Evolutionary conservation across 495 filamentous ascomycete genomes (phyloP).

Genomic region (Aspergillus ellipticus): DNA sequence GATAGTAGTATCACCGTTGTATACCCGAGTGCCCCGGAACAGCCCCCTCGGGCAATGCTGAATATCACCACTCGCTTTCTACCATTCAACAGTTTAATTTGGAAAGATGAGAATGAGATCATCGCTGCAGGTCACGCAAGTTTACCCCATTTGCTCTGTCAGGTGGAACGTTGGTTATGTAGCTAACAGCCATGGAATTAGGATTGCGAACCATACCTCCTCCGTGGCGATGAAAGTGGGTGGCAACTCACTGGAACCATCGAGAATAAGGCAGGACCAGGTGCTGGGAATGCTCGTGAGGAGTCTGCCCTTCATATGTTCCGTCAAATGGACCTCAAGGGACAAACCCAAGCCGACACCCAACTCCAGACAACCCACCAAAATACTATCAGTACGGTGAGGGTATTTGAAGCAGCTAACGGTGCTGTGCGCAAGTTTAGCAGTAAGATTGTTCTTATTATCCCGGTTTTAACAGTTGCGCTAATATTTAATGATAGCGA

Average conservation of each 20-base stretch:
- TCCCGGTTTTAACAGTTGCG: neutral
- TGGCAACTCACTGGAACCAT: slow-evolving; percentile 85
- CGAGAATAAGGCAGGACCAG: slow-evolving; percentile 57
- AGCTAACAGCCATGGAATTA: slow-evolving; percentile 18
- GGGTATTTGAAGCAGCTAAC: slow-evolving; percentile 64
- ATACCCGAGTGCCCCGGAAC: slow-evolving; percentile 88
- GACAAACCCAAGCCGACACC: slow-evolving; percentile 82
- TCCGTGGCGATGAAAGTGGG: slow-evolving; percentile 74
- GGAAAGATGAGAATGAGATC: slow-evolving; percentile 89
- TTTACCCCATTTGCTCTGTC: slow-evolving; percentile 3
- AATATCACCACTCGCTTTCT: slow-evolving; percentile 85
- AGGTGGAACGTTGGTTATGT: neutral
- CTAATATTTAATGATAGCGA: slow-evolving; percentile 57
- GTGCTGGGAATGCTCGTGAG: slow-evolving; percentile 59
- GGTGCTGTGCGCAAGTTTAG: slow-evolving; percentile 74
- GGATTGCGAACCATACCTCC: slow-evolving; percentile 92
- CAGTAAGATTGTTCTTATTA: slow-evolving; percentile 59
- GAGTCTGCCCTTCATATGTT: slow-evolving; percentile 98
- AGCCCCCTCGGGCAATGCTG: slow-evolving; percentile 82
- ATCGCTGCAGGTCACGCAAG: slow-evolving; percentile 86
- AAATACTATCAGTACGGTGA: slow-evolving; percentile 85
- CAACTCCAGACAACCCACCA: slow-evolving; percentile 95
- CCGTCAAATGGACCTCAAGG: slow-evolving; percentile 95
- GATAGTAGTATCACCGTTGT: slow-evolving; percentile 96
- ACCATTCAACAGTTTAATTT: slow-evolving; percentile 87